Base-by-base conservation (phyloP, 331 rosid genomes). In the Acacia concinna region DNA sequence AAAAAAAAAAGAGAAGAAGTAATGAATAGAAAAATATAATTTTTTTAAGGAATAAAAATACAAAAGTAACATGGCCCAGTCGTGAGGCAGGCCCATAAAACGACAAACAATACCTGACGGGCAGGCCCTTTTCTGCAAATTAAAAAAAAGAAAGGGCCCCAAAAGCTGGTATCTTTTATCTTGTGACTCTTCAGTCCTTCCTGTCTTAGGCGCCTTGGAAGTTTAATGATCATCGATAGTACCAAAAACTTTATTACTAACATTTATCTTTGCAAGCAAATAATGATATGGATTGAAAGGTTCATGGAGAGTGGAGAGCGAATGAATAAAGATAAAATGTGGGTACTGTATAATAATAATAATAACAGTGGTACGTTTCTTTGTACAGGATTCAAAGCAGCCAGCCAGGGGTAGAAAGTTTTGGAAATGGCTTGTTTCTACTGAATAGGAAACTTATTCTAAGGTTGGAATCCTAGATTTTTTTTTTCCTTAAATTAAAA, bases 61-160 rank as follows among this genome's bases (percentile, higher is more conserved):
- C 63, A 56, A 56, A 56, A 56, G 63, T 56, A 56, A 56, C 6
- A 23, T 86, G 90, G 83, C 34, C 88, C 85, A 82, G 86, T 79
- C 75, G 85, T 86, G 83, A 84, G 86, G 85, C 80, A 84, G 86
- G 85, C 80, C 88, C 87, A 80, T 80, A 85, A 83, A 77, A 79
- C 13, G 88, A 89, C 94, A 89, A 87, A 77, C 2, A 65, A 76
- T 80, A 91, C 46, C 82, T 49, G 91, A 85, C 92, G 93, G 84
- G 68, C 40, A 56, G 90, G 87, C 69, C 85, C 98, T 89, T 90
- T 93, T 89, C 47, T 78, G 89, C 78, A 54, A 49, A 87, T 13
- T 1, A 47, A 80, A 79, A 75, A 69, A 21, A 60, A 27, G 89
- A 82, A 75, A 6, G 85, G 11, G 87, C 81, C 74, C 90, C 82